phyloP scores from a whole-genome alignment of 495 filamentous ascomycete species.

The Pseudomonodictys pantanalensis region DNA sequence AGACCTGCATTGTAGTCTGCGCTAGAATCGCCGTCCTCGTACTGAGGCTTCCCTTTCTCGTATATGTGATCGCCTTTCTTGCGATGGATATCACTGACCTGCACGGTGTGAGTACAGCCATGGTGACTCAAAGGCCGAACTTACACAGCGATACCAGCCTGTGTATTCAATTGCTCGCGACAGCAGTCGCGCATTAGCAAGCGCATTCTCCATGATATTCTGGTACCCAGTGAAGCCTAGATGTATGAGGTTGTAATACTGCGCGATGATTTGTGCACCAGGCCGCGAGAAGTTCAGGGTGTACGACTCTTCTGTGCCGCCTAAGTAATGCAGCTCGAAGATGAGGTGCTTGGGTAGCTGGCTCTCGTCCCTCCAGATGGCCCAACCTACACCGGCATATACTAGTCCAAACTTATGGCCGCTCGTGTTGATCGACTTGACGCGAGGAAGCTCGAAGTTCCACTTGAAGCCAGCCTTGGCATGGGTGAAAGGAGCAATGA shows the following conservation, averaged over 20 bases:
- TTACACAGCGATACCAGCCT: slow-evolving; percentile 62
- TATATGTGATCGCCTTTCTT: slow-evolving; percentile 45
- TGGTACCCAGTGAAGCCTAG: slow-evolving; percentile 66
- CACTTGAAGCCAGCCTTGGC: slow-evolving; percentile 60
- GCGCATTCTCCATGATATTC: slow-evolving; percentile 66
- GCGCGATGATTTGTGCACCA: slow-evolving; percentile 66
- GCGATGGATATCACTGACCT: slow-evolving; percentile 64
- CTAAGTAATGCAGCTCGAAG: slow-evolving; percentile 73
- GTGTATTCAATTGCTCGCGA: slow-evolving; percentile 66
- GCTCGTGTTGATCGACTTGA: slow-evolving; percentile 71
- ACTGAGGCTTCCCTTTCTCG: slow-evolving; percentile 40
- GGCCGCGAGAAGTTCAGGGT: slow-evolving; percentile 76
- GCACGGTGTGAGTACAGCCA: not conserved
- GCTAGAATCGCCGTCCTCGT: slow-evolving; percentile 50
- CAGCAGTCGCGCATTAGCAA: slow-evolving; percentile 66
- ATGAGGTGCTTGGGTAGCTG: slow-evolving; percentile 68
- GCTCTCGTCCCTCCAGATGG: slow-evolving; percentile 68
- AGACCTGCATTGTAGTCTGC: slow-evolving; percentile 65
- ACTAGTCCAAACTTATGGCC: slow-evolving; percentile 76
- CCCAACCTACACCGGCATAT: slow-evolving; percentile 72
- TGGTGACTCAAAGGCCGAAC: no score
- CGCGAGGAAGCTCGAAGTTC: slow-evolving; percentile 68
- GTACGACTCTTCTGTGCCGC: slow-evolving; percentile 70
- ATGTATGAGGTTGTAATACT: slow-evolving; percentile 76
- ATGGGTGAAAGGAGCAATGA: slow-evolving; percentile 70